Percentiles rank a stretch among this genome's conserved stretches.
Evolutionary conservation across 2,329 filamentous ascomycete genomes (phyloP).

Genomic region (Alternaria gaisen): DNA sequence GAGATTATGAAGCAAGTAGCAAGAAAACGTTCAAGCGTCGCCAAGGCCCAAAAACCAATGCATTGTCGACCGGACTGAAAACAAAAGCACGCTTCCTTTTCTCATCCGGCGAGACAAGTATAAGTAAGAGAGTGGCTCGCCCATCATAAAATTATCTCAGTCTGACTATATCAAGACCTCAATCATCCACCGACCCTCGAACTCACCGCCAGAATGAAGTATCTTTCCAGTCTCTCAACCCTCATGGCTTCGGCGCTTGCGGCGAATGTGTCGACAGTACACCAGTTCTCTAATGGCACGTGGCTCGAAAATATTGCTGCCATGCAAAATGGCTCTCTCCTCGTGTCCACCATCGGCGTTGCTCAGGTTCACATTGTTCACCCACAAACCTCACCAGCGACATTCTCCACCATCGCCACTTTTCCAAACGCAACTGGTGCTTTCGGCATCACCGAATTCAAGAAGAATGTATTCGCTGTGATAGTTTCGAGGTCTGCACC

Average conservation of each 20-base stretch:
- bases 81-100: background rate
- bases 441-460: conserved; percentile 50
- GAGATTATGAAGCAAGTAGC: background rate
- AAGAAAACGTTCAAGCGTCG: background rate
- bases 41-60: background rate
- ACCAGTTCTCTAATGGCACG: conserved; percentile 37
- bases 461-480: conserved; percentile 47
- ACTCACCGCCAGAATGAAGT: conserved; percentile 5
- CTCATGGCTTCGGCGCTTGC: conserved; percentile 7
- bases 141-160: background rate
- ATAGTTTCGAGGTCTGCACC: conserved; percentile 27
- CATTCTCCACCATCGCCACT: conserved; percentile 33
- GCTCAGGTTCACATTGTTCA: conserved; percentile 49
- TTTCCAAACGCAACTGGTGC: conserved; percentile 38
- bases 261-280: conserved; percentile 20
- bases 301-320: conserved; percentile 53
- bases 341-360: conserved; percentile 43
- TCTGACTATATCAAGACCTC: background rate
- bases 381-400: conserved; percentile 31
- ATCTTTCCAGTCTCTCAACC: background rate
- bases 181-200: background rate
- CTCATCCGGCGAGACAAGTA: background rate
- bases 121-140: background rate
- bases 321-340: conserved; percentile 49
- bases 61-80: background rate